These are phyloP conservation scores for Schoenoplectus triqueter DNA, from an alignment of 202 grass and related monocot species.

Conservation along the genomic window DNA sequence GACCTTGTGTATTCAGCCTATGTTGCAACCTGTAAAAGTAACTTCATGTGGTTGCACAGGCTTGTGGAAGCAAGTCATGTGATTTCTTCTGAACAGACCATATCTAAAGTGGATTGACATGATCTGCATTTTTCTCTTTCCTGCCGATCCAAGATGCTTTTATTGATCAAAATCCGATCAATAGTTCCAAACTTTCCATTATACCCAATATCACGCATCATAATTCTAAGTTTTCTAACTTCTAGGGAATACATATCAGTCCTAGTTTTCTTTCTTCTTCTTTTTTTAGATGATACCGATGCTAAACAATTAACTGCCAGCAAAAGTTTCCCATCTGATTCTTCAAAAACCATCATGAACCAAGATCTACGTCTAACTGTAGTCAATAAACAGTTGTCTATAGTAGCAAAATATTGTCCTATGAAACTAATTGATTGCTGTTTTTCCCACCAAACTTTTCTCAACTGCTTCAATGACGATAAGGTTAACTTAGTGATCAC, in stretches of 20 bases:
- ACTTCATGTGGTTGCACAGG: not conserved
- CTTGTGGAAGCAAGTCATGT: not conserved
- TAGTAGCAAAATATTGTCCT: not conserved
- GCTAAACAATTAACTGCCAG: not conserved
- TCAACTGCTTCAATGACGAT: slow-evolving; percentile 14
- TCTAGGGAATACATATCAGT: not conserved
- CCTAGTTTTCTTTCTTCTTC: not conserved
- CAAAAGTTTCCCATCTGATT: not conserved
- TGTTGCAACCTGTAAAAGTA: not conserved
- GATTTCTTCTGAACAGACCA: slow-evolving; percentile 8
- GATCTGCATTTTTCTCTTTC: not conserved
- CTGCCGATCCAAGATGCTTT: not conserved
- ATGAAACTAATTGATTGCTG: not conserved
- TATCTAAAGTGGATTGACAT: not conserved
- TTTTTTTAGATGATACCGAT: not conserved
- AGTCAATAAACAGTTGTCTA: slow-evolving; percentile 1
- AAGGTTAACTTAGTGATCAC: not conserved
- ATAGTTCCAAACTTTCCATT: slow-evolving; percentile 3
- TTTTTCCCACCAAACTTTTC: not conserved
- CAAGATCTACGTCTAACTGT: not conserved
- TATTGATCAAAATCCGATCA: not conserved
- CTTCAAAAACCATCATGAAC: not conserved
- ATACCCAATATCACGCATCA: not conserved
- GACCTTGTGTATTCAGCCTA: not conserved
- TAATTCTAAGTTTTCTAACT: not conserved